Evolutionary conservation across 768 basidiomycete genomes (phyloP).

Genomic region (Naganishia antarctica): DNA sequence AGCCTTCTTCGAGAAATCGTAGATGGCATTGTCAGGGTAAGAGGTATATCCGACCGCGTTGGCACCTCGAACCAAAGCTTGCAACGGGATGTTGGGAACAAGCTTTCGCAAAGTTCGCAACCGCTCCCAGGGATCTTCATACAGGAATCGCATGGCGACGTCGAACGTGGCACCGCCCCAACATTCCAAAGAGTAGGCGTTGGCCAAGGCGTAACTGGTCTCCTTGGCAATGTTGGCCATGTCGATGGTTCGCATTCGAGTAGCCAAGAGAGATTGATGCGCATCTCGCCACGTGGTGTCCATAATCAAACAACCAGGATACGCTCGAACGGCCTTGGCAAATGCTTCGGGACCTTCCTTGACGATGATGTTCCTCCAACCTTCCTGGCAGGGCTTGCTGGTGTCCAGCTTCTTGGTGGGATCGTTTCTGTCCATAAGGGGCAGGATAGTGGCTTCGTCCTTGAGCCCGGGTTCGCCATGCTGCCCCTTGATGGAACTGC

Average conservation of each 20-base stretch:
- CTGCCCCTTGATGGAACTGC: conserved; percentile 96
- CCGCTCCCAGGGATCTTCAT: conserved; percentile 99
- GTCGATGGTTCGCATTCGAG: conserved; percentile 88
- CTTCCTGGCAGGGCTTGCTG: conserved; percentile 72
- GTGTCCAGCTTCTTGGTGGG: conserved; percentile 70
- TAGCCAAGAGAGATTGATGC: conserved; percentile 94
- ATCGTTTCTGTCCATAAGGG: conserved; percentile 70
- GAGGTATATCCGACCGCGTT: conserved; percentile 99
- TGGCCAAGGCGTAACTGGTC: conserved; percentile 88
- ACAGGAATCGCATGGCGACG: conserved; percentile 98
- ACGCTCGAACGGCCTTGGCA: conserved; percentile 93
- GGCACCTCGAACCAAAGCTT: conserved; percentile 95
- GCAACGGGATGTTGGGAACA: conserved; percentile 97
- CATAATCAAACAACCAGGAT: conserved; percentile 74
- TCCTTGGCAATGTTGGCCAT: conserved; percentile 98
- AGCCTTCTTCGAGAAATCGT: conserved; percentile 98
- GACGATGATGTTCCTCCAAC: conserved; percentile 98
- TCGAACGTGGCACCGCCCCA: conserved; percentile 99
- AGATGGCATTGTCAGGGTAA: conserved; percentile 91
- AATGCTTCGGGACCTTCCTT: conserved; percentile 97
- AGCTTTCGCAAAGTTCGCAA: conserved; percentile 88
- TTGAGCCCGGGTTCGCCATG: conserved; percentile 90
- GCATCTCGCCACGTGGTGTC: conserved; percentile 99
- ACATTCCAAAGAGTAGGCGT: conserved; percentile 94
- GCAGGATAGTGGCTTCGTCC: conserved; percentile 76